Base-by-base conservation (phyloP, 805 yeast species). In the Candida odintsovae region DNA sequence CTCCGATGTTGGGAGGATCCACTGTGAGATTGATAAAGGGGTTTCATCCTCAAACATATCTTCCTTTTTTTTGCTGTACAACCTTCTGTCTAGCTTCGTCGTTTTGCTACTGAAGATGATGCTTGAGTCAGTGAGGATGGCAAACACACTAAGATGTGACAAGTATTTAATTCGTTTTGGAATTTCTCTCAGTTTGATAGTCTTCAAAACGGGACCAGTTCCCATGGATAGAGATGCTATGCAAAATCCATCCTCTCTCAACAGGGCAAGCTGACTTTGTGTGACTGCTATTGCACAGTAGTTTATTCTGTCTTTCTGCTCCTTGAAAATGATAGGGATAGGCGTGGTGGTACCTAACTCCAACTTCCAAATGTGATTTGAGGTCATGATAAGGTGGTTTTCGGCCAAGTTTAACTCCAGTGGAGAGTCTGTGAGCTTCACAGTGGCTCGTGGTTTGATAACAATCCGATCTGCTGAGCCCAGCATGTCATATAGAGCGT, bases 241-340 rank as follows among this genome's bases (percentile, higher is more conserved):
- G 38, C 61, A 57, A 15, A 68, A 55, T 0, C 71, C 71, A 49
- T 66, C 70, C 33, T 62, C 68, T 16, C 71, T 52, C 8, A 67
- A 38, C 3, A 64, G 42, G 7, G 66, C 56, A n/a, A 62, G 38
- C 3, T 43, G 43, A 23, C 50, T 38, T 43, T 45, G 47, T 18
- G 20, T 28, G 5, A 56, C 21, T 12, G 40, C 25, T 2, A 47
- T 9, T 0, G 47, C 57, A 2, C 55, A 43, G 26, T 44, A 50
- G 4, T 53, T 41, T 0, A 22, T 37, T 23, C 57, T 40, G 9
- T 52, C 56, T 37, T 44, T 46, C 12, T 35, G 38, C 18, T 59
- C 63, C 19, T 54, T 50, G 31, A 60, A 46, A 3, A 57, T 41
- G 15, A 60, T 42, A 1, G 58, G 60, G 0, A 38, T 22, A 3